Evolutionary conservation across 768 basidiomycete species (phyloP), one percentile per base, ranked within the genome.

Genomic region (Pisolithus microcarpus): DNA sequence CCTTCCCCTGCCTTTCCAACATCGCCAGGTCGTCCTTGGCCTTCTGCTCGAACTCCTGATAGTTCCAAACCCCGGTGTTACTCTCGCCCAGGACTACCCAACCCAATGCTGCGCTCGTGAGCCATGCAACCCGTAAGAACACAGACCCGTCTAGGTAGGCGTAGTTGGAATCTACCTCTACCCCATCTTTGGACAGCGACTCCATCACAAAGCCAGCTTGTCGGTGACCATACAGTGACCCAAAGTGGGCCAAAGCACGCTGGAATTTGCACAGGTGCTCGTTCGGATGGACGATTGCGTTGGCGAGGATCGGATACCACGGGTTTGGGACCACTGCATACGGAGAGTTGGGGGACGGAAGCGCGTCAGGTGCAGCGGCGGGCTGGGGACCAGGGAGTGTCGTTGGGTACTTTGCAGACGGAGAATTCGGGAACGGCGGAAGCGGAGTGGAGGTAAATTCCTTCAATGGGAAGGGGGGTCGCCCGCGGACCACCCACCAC

Each of bases 401-500:
- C 6, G 59, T 62, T 2, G 62, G 11, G 40, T 67, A 56, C 49
- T 43, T 63, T 43, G 58, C 63, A 13, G 55, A 60, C 1, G 49
- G 37, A 31, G 43, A 43, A 4, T 56, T 60, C 0, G 56, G 42
- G 7, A 64, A 37, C n/a, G 62, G 65, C 10, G 56, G 50, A 7
- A 60, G 58, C 4, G 62, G 62, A n/a, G 56, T 54, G 11, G 64
- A 61, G 56, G 72, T 79, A 67, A 87, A 82, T 4, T 64, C 72
- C 38, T 62, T 58, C 45, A 86, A 66, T 48, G 78, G 70, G 52
- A 84, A 65, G 1, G 61, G 52, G 0, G 76, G 75, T 8, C 81
- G 76, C 16, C 83, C 82, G 11, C 77, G 79, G 2, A 75, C 72
- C 36, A 87, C 61, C 67, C 77, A 84, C 74, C 75, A 77, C 1